Evolutionary conservation across 2,329 filamentous ascomycete genomes (phyloP), one percentile per base, ranked within the genome.

Genomic region (Trichoderma cornu-damae): DNA sequence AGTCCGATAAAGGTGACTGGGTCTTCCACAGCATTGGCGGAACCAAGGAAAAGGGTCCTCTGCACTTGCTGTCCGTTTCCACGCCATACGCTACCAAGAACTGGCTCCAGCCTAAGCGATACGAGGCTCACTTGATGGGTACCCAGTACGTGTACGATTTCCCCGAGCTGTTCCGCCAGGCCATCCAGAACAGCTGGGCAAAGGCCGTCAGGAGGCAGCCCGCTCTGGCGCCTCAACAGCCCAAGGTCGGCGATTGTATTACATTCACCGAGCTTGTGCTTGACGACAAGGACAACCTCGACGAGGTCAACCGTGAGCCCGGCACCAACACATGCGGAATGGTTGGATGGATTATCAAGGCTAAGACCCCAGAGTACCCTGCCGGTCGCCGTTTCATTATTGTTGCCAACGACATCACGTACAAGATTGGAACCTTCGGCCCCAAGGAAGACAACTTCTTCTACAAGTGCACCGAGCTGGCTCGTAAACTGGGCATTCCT

Each of bases 141-240:
- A 99, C 94, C 26, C 94, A 99, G 76, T 99, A 96, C 72, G 94
- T 97, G 55, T 99, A 99, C 73, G 94, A 99, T 75, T 99, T 99
- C 87, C 94, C 94, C 28, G 94, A 99, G 81, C 86, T 99, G 48
- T 99, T 99, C 88, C 86, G 94, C 69, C 94, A 97, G 76, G 91
- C 94, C 43, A 90, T 96, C 70, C 91, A 96, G 78, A 96, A 96
- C 80, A 89, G 84, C 75, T 99, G 94, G 94, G 77, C 79, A 69
- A 86, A 87, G 72, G 85, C 86, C 57, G 81, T 89, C 62, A 84
- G 86, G 71, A 86, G 86, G 70, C 86, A 93, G 67, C 81, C 90
- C 9, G 78, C 81, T 18, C 77, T 96, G 60, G 84, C 84, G 49
- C 84, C 90, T 40, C 90, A 90, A 78, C 88, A 92, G 73, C 94